Evolutionary conservation across 371 early-diverging fungal species (phyloP).

Genomic region (Mortierella polycephala): DNA sequence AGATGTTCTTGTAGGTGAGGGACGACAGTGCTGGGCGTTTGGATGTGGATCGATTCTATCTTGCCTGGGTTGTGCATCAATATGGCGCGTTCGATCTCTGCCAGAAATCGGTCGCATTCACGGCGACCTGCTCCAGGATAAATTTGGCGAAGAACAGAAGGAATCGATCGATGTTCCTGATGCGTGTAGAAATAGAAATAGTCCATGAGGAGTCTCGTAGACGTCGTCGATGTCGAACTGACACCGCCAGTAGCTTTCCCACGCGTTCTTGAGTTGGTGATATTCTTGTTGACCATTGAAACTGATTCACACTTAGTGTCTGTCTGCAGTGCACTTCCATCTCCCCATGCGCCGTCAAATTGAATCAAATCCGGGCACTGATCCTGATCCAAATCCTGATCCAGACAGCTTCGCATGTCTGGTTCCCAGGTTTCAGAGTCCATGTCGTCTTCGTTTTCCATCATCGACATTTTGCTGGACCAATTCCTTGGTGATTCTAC

Average conservation of each 20-base stretch:
- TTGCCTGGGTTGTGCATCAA: conserved; percentile 23
- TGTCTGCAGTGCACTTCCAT: too few relatives aligned
- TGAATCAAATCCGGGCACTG: conserved; percentile 25
- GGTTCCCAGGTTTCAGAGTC: not conserved
- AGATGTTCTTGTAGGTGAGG: conserved; percentile 15
- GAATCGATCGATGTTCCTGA: conserved; percentile 28
- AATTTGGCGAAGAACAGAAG: conserved; percentile 17
- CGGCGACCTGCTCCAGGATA: conserved; percentile 44
- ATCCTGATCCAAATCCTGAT: not conserved
- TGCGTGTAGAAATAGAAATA: conserved; percentile 41
- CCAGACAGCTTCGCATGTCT: too few relatives aligned
- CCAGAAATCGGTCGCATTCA: conserved; percentile 28
- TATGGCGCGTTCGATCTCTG: conserved; percentile 29
- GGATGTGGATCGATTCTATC: conserved; percentile 29
- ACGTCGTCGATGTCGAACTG: not conserved
- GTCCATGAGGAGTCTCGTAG: conserved; percentile 24
- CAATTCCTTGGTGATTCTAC: conserved; percentile 9
- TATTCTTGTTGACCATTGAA: too few relatives aligned
- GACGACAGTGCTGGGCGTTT: conserved; percentile 7
- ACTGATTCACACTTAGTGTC: too few relatives aligned
- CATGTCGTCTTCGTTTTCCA: not conserved
- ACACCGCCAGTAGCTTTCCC: not conserved
- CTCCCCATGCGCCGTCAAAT: conserved; percentile 11
- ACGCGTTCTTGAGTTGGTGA: not conserved
- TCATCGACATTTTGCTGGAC: not conserved